Percentiles rank a stretch among this genome's conserved stretches.
phyloP scores from a whole-genome alignment of 768 basidiomycete genomes.

The Kwoniella sp. region DNA sequence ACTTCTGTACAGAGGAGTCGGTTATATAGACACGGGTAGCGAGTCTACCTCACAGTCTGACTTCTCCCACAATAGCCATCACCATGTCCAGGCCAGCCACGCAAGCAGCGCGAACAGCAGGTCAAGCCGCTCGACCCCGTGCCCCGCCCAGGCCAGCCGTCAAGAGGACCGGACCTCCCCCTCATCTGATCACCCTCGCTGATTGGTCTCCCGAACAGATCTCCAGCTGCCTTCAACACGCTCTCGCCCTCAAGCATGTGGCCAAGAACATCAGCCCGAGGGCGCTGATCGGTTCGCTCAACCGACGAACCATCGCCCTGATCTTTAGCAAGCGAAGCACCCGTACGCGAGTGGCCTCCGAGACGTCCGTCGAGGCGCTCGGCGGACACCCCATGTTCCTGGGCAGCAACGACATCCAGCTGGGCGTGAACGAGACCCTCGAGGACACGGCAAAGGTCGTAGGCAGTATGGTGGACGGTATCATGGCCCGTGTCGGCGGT shows the following conservation, averaged over 20 bases:
- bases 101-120: neutral
- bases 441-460: slow-evolving; percentile 83
- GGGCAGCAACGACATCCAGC: slow-evolving; percentile 82
- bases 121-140: neutral
- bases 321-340: slow-evolving; percentile 92
- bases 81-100: too few species aligned
- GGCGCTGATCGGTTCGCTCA: slow-evolving; percentile 18
- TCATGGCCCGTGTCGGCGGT: slow-evolving; percentile 90
- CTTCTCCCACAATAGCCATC: too few species aligned
- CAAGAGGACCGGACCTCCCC: slow-evolving; percentile 46
- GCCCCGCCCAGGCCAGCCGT: neutral
- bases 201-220: slow-evolving; percentile 79
- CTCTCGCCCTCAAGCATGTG: slow-evolving; percentile 53
- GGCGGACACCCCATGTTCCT: slow-evolving; percentile 89
- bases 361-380: slow-evolving; percentile 71
- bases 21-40: too few species aligned
- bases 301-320: slow-evolving; percentile 75
- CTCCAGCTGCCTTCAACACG: slow-evolving; percentile 60
- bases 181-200: slow-evolving; percentile 81
- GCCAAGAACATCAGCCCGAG: slow-evolving; percentile 24
- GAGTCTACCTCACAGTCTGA: too few species aligned
- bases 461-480: slow-evolving; percentile 91
- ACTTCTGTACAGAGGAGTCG: too few species aligned
- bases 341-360: slow-evolving; percentile 80
- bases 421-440: slow-evolving; percentile 87